Conservation (phyloP, 306 rosid genomes). For the Prunus padus region DNA sequence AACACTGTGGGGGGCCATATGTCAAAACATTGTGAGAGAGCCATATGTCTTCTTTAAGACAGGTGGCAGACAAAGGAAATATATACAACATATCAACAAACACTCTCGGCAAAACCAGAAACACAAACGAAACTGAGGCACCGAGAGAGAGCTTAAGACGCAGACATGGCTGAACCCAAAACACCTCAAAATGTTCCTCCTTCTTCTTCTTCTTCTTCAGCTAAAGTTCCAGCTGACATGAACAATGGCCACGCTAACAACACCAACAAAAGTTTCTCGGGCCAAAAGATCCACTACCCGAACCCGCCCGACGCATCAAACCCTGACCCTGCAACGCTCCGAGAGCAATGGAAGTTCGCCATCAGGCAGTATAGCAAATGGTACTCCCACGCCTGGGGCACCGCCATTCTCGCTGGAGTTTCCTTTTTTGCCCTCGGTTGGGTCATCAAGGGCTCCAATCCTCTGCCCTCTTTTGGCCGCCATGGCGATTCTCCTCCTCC, state of each 20-base stretch:
- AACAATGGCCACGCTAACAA: neutral
- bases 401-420: constrained; percentile 86
- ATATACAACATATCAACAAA: too few relatives aligned
- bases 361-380: constrained; percentile 67
- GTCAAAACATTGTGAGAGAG: neutral
- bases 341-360: constrained; percentile 87
- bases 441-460: constrained; percentile 87
- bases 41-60: neutral
- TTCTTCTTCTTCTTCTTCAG: constrained; percentile 19
- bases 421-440: constrained; percentile 95
- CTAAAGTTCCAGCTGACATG: constrained; percentile 17
- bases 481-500: constrained; percentile 24
- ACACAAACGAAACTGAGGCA: neutral
- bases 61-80: neutral
- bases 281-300: constrained; percentile 31
- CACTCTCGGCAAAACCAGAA: neutral
- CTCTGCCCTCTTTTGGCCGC: constrained; percentile 55
- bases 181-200: constrained; percentile 19
- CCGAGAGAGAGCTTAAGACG: neutral
- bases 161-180: constrained; percentile 25
- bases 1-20: too few relatives aligned
- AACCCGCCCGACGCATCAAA: constrained; percentile 69
- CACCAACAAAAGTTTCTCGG: constrained; percentile 26
- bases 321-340: constrained; percentile 79
- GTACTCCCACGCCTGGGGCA: constrained; percentile 97